Conservation (phyloP, 73 alveolate species). For the Paramecium bursaria region DNA sequence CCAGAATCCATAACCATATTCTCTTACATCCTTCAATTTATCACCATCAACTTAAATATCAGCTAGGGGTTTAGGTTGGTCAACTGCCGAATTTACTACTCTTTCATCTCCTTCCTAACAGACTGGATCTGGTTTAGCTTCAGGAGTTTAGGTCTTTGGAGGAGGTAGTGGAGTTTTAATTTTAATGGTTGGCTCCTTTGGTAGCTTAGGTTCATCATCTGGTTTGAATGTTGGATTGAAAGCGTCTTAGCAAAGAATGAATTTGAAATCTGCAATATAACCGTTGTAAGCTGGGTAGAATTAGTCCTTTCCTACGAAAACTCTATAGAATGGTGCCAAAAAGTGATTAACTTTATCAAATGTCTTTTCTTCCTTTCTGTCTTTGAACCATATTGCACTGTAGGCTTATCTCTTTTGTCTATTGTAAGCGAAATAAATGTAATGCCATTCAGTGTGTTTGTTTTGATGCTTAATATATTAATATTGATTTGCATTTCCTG, state of each 20-base stretch:
- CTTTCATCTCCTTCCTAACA: slow-evolving; percentile 48
- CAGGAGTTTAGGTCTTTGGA: not conserved
- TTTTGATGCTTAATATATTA: not conserved
- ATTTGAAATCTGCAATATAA: slow-evolving; percentile 32
- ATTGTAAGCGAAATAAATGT: not conserved
- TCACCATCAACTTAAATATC: slow-evolving; percentile 51
- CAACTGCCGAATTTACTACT: slow-evolving; percentile 12
- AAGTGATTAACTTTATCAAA: slow-evolving; percentile 19
- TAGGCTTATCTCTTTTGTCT: slow-evolving; percentile 57
- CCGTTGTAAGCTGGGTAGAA: slow-evolving; percentile 59
- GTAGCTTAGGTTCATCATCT: slow-evolving; percentile 36
- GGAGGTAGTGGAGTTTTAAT: slow-evolving; percentile 44
- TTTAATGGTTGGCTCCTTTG: slow-evolving; percentile 27
- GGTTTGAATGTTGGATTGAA: slow-evolving; percentile 41
- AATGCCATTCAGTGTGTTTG: slow-evolving; percentile 57
- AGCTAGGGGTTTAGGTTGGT: slow-evolving; percentile 43
- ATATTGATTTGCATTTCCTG: slow-evolving; percentile 32
- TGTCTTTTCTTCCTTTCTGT: not conserved
- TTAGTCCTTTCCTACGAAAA: slow-evolving; percentile 45
- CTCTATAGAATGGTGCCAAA: slow-evolving; percentile 36
- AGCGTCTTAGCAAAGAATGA: slow-evolving; percentile 26
- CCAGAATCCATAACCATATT: slow-evolving; percentile 47
- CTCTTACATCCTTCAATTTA: slow-evolving; percentile 55
- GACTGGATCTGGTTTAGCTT: not conserved
- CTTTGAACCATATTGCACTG: slow-evolving; percentile 18